These are phyloP conservation scores for Lepraria neglecta DNA, from an alignment of 495 filamentous ascomycete genomes.

Conservation along the genomic window DNA sequence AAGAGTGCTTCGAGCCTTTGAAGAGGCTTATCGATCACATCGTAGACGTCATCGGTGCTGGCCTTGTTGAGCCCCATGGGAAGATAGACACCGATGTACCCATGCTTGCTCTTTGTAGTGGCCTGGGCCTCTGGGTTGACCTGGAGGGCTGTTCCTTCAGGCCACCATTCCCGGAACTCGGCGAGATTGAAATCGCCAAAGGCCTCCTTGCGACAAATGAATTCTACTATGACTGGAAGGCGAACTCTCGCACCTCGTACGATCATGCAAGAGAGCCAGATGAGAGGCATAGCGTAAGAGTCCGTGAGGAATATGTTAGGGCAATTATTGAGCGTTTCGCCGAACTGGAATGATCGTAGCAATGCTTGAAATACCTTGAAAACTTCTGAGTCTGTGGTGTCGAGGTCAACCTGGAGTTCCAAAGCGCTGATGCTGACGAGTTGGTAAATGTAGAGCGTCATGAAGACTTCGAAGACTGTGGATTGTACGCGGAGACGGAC, in stretches of 20 bases:
- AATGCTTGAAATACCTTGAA: background rate
- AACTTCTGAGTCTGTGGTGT: background rate
- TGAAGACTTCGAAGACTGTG: background rate
- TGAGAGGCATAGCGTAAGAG: background rate
- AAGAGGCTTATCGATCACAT: no score
- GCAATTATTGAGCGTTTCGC: background rate
- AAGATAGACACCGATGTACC: background rate
- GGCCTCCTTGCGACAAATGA: background rate
- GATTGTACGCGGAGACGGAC: background rate
- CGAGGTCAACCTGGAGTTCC: background rate
- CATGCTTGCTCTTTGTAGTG: background rate
- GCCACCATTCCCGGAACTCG: background rate
- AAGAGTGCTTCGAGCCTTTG: no score
- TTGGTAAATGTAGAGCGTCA: background rate
- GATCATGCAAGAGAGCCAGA: background rate
- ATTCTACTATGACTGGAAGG: background rate
- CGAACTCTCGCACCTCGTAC: background rate
- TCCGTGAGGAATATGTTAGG: background rate
- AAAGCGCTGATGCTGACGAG: background rate
- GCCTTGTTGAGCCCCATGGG: background rate
- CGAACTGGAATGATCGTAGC: background rate
- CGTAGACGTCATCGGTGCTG: no score
- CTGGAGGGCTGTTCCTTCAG: background rate
- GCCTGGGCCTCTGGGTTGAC: background rate
- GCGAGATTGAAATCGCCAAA: background rate